Base-by-base conservation (phyloP, 2,329 filamentous ascomycete genomes). In the Aspergillus sp. region DNA sequence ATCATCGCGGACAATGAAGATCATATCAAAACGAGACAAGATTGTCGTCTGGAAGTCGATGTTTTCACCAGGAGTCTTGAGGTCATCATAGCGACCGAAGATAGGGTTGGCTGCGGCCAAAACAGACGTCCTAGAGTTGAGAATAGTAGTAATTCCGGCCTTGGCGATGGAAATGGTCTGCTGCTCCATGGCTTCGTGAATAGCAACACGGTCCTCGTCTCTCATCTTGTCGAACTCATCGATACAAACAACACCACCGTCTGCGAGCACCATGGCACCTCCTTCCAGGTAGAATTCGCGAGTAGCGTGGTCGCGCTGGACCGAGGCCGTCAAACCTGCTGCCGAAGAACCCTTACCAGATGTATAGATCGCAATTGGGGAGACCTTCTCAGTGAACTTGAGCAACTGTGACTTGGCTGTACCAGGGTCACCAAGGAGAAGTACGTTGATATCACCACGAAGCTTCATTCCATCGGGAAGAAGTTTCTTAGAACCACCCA, bases 191-290 rank as follows among this genome's bases (percentile, higher is more conserved):
- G 95, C 95, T 84, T 99, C 95, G 83, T 99, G 95, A 67, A 99
- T 99, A 2, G 95, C 95, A 6, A 98, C 95, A 68, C 95, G 86
- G 70, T 99, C 95, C 76, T 99, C 95, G 73, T 99, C 95, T 64
- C 95, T 86, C 95, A 99, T 99, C 83, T 99, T 99, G 81, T 99
- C 95, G 73, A 99, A 99, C 78, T 99, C 95, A 73, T 99, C 95
- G 69, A 99, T 99, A 77, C 95, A 98, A 8, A 98, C 95, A 1
- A 98, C 94, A 69, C 95, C 95, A 2, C 93, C 93, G 67, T 99
- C 95, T 3, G 95, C 95, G 17, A 99, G 86, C 3, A 99, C 95
- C 95, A 99, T 98, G 32, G 95, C 95, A 78, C 95, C 95, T 50
- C 95, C 95, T 81, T 99, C 95, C 0, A 99, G 87, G 71, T 98